Conservation (phyloP, 208 protist genomes). For the Leishmania amazonensis region DNA sequence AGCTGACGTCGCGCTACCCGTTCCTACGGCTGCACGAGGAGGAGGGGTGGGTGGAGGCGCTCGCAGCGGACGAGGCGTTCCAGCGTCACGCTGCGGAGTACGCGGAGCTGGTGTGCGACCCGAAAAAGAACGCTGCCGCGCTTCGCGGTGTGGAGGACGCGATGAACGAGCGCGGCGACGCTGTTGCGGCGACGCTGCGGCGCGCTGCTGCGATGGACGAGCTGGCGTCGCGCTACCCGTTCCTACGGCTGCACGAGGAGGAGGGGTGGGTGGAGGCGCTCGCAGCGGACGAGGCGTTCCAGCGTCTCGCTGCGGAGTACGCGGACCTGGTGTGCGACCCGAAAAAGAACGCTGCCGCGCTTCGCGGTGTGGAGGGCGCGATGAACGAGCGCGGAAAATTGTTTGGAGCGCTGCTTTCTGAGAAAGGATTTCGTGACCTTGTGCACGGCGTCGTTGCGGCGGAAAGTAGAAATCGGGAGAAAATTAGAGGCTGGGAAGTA, state of each 20-base stretch:
- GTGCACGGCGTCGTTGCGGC: no score
- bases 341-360: background rate
- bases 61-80: background rate
- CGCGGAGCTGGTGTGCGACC: background rate
- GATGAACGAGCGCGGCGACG: constrained; percentile 1
- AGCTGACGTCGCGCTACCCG: background rate
- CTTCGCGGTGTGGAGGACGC: background rate
- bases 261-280: background rate
- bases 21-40: constrained; percentile 1
- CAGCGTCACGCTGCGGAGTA: background rate
- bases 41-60: background rate
- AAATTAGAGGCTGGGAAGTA: rapidly evolving
- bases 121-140: background rate
- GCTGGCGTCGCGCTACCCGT: constrained; percentile 1
- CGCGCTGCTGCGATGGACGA: background rate
- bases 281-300: background rate
- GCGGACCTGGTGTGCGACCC: background rate
- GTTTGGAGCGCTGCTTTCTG: background rate
- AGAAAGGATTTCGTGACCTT: background rate
- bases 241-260: constrained; percentile 1
- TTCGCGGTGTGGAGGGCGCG: background rate
- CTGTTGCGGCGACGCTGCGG: background rate
- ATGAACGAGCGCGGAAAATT: background rate
- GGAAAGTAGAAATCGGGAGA: rapidly evolving
- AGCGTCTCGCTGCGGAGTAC: background rate